Conservation (phyloP, 2,329 filamentous ascomycete species). For the Ophiostoma sp. region DNA sequence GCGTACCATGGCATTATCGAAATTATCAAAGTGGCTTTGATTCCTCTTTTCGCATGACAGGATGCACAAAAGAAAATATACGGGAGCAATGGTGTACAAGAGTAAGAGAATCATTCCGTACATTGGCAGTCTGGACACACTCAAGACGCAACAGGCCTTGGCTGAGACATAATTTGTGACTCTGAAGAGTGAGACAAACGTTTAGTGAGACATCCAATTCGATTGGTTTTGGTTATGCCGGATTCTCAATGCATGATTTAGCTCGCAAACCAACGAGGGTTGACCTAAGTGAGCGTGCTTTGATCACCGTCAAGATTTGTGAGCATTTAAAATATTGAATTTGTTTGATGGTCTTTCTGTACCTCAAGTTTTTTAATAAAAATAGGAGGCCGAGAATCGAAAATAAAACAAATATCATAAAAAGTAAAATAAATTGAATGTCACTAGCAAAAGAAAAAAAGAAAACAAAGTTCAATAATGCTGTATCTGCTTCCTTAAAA, state of each 20-base stretch:
- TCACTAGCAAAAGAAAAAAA: background rate
- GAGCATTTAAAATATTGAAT: background rate
- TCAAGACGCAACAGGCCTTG: background rate
- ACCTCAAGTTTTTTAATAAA: background rate
- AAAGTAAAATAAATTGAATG: background rate
- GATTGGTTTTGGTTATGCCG: background rate
- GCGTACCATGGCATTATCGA: background rate
- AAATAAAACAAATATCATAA: background rate
- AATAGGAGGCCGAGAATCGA: background rate
- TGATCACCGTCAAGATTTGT: too few relatives aligned
- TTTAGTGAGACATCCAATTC: background rate
- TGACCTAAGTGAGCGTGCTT: background rate
- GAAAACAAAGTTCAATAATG: too few relatives aligned
- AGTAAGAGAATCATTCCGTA: background rate
- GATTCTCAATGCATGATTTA: background rate
- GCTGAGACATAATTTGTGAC: background rate
- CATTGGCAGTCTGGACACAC: background rate
- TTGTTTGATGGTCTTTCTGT: background rate
- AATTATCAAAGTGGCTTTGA: background rate
- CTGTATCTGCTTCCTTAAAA: too few relatives aligned
- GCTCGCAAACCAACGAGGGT: background rate
- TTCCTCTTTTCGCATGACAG: background rate
- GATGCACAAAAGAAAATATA: conserved; percentile 1
- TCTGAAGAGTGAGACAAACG: background rate
- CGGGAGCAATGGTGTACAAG: background rate